Conservation (phyloP, 495 filamentous ascomycete genomes). For the Patellaria atrata region DNA sequence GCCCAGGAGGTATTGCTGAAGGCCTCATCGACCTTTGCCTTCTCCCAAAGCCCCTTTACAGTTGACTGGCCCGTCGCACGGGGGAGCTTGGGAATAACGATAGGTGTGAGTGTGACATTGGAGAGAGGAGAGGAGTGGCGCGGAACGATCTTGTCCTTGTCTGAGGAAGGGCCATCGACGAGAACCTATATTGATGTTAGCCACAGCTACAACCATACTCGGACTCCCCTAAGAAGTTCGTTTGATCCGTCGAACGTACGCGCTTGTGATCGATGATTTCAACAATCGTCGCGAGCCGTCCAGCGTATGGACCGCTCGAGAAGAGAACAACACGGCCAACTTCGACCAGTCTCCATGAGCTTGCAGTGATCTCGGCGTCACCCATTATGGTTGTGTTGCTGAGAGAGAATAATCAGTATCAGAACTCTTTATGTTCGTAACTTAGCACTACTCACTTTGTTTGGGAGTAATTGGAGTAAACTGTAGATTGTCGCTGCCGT, state of each 20-base stretch:
- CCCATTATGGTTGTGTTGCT: too few species aligned
- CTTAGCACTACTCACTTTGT: conserved; percentile 13
- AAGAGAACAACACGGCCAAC: conserved; percentile 90
- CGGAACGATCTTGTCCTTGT: conserved; percentile 54
- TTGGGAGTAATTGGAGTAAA: conserved; percentile 6
- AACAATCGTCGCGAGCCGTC: conserved; percentile 83
- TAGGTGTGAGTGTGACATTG: conserved; percentile 73
- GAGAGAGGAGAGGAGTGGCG: conserved; percentile 70
- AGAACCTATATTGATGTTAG: conserved; percentile 57
- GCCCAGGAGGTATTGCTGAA: conserved; percentile 81
- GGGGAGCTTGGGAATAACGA: conserved; percentile 78
- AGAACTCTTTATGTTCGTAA: too few species aligned
- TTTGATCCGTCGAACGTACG: conserved; percentile 46
- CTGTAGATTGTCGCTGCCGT: neutral
- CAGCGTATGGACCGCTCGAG: conserved; percentile 57
- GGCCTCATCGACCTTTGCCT: conserved; percentile 73
- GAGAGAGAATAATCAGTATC: too few species aligned
- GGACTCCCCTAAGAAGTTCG: conserved; percentile 2
- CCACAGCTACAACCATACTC: conserved; percentile 10
- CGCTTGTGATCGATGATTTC: conserved; percentile 99
- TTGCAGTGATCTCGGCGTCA: conserved; percentile 51
- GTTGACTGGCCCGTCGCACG: conserved; percentile 69
- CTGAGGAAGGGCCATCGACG: conserved; percentile 78
- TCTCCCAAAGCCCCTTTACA: conserved; percentile 75
- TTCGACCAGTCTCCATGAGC: conserved; percentile 87